These are phyloP conservation scores for Fragosphaeria purpurea DNA, from an alignment of 2,329 filamentous ascomycete genomes.

Conservation along the genomic window DNA sequence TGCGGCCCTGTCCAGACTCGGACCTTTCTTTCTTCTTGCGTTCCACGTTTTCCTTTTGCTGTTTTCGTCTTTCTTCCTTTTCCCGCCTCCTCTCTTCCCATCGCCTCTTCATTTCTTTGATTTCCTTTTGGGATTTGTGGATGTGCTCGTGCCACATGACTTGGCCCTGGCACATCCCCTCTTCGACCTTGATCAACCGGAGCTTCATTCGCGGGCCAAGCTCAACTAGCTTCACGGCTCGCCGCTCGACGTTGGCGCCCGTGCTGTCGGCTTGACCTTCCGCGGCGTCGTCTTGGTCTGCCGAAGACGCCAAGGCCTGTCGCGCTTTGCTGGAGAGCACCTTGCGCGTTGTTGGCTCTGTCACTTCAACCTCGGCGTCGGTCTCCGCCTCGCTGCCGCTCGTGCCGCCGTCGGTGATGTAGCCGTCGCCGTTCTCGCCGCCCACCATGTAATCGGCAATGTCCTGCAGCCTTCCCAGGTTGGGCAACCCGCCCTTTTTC, in stretches of 20 bases:
- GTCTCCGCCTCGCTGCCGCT: conserved; percentile 90
- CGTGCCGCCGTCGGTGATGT: conserved; percentile 65
- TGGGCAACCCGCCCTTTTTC: conserved; percentile 67
- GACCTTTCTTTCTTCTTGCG: conserved; percentile 59
- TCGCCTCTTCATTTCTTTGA: conserved; percentile 66
- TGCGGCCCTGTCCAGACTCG: conserved; percentile 20
- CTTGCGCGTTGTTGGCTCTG: conserved; percentile 51
- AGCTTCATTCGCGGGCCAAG: conserved; percentile 83
- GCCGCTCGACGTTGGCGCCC: conserved; percentile 59
- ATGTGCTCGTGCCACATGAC: conserved; percentile 98
- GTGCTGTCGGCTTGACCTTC: conserved; percentile 22
- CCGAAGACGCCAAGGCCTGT: conserved; percentile 29
- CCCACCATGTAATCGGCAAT: conserved; percentile 93
- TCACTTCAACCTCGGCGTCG: conserved; percentile 88
- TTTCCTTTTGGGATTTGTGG: conserved; percentile 69
- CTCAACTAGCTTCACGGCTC: conserved; percentile 85
- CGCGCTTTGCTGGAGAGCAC: conserved; percentile 45
- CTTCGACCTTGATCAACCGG: conserved; percentile 89
- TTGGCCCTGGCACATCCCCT: conserved; percentile 80
- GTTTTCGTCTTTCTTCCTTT: conserved; percentile 70
- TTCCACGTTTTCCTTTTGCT: conserved; percentile 85
- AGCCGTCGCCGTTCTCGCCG: conserved; percentile 64
- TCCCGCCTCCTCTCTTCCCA: conserved; percentile 72
- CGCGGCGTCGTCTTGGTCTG: conserved; percentile 34
- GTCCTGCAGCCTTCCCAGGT: conserved; percentile 82